Evolutionary conservation across 257 asterid species (phyloP).

Genomic region (Cynanchum wilfordii): DNA sequence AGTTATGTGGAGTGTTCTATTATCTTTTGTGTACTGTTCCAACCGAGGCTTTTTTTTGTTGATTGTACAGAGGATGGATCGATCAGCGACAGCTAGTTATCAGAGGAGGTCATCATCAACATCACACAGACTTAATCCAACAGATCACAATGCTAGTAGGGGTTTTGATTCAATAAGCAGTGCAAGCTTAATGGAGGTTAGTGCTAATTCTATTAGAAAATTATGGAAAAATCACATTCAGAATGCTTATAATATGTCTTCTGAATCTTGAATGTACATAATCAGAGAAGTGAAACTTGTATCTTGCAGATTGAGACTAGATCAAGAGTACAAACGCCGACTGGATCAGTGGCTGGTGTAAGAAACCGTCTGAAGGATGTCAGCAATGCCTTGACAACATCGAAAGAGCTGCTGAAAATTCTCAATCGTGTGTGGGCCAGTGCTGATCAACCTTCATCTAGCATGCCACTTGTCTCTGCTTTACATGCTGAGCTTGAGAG

Average conservation of each 20-base stretch:
- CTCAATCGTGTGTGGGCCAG: constrained; percentile 79
- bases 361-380: constrained; percentile 65
- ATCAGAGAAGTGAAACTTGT: neutral
- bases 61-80: constrained; percentile 60
- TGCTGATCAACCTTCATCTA: constrained; percentile 76
- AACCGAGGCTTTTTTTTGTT: constrained; percentile 5
- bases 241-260: neutral
- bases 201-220: neutral
- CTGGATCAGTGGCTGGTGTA: constrained; percentile 42
- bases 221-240: neutral
- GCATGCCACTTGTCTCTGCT: constrained; percentile 79
- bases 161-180: constrained; percentile 62
- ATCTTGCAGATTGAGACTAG: constrained; percentile 66
- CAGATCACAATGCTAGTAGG: constrained; percentile 39
- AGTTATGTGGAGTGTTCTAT: neutral
- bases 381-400: constrained; percentile 80
- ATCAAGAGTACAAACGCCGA: constrained; percentile 59
- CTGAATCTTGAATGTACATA: neutral
- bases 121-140: constrained; percentile 45
- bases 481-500: constrained; percentile 93
- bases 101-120: constrained; percentile 56
- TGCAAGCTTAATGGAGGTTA: constrained; percentile 86
- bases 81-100: constrained; percentile 57
- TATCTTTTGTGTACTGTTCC: neutral
- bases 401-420: constrained; percentile 88